A percentile compares a stretch with the other conserved stretches of the same genome.
These are phyloP conservation scores for Parsonsia alboflavescens DNA, from an alignment of 257 asterid species.

Conservation along the genomic window DNA sequence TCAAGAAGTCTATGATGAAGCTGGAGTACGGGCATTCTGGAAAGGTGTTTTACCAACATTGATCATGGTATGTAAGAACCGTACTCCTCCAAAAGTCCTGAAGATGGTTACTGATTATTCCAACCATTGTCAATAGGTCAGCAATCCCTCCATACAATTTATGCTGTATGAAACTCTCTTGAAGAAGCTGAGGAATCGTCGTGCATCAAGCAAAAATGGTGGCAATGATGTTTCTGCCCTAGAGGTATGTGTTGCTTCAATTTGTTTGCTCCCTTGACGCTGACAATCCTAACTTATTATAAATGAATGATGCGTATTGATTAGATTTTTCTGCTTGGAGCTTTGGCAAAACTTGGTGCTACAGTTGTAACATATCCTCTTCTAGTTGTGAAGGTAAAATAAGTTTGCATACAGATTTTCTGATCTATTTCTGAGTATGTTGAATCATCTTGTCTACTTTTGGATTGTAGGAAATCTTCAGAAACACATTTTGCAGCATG, in stretches of 20 bases:
- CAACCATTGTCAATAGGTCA: conserved; percentile 51
- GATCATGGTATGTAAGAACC: conserved; percentile 70
- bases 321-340: conserved; percentile 93
- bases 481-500: neutral
- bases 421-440: neutral
- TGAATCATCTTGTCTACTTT: neutral
- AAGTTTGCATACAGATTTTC: neutral
- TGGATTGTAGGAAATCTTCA: neutral
- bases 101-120: conserved; percentile 31
- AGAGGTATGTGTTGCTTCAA: conserved; percentile 48
- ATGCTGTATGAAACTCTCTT: conserved; percentile 92
- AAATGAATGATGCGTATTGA: neutral
- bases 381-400: conserved; percentile 80
- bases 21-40: conserved; percentile 90
- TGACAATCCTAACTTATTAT: neutral
- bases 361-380: conserved; percentile 93
- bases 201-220: conserved; percentile 37
- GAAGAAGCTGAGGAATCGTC: conserved; percentile 72
- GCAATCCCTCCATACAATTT: conserved; percentile 96
- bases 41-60: conserved; percentile 92
- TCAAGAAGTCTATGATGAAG: conserved; percentile 87
- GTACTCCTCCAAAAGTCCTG: conserved; percentile 17
- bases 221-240: conserved; percentile 61
- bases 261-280: conserved; percentile 12
- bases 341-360: conserved; percentile 98